phyloP scores from a whole-genome alignment of 202 grass and related monocot genomes.

The Bolboschoenoplectus hybrid region DNA sequence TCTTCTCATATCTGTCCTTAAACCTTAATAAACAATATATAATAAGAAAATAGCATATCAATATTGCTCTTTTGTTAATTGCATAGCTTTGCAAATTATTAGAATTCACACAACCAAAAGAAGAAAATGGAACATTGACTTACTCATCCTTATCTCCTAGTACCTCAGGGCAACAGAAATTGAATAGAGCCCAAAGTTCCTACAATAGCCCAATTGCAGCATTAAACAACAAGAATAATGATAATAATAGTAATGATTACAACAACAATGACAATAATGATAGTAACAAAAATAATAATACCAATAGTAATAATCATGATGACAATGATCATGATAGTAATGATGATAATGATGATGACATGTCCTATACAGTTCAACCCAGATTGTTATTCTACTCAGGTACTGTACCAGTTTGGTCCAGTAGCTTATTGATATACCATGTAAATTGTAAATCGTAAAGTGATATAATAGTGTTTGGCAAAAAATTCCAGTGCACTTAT shows the following conservation, averaged over 20 bases:
- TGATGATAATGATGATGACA: not conserved
- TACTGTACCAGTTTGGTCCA: not conserved
- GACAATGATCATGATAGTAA: not conserved
- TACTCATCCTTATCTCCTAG: slow-evolving; percentile 89
- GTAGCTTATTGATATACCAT: slow-evolving; percentile 16
- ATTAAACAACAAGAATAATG: not conserved
- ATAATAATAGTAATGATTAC: not conserved
- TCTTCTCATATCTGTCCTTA: slow-evolving; percentile 71
- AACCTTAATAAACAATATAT: slow-evolving; percentile 54
- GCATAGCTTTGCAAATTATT: slow-evolving; percentile 2
- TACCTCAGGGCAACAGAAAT: slow-evolving; percentile 84
- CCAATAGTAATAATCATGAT: not conserved
- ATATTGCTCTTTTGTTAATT: not conserved
- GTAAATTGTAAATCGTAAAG: not conserved
- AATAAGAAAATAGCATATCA: slow-evolving; percentile 27
- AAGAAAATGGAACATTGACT: slow-evolving; percentile 40
- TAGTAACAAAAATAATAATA: not conserved
- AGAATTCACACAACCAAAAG: slow-evolving; percentile 27
- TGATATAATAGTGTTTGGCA: not conserved
- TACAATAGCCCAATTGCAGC: slow-evolving; percentile 42
- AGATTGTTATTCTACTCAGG: slow-evolving; percentile 9
- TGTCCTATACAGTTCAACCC: not conserved
- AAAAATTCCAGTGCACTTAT: not conserved
- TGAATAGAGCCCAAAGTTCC: slow-evolving; percentile 97
- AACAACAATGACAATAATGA: not conserved